Evolutionary conservation across 345 rosid genomes (phyloP), one percentile per base, ranked within the genome.

Genomic region (Crucihimalaya himalaica): DNA sequence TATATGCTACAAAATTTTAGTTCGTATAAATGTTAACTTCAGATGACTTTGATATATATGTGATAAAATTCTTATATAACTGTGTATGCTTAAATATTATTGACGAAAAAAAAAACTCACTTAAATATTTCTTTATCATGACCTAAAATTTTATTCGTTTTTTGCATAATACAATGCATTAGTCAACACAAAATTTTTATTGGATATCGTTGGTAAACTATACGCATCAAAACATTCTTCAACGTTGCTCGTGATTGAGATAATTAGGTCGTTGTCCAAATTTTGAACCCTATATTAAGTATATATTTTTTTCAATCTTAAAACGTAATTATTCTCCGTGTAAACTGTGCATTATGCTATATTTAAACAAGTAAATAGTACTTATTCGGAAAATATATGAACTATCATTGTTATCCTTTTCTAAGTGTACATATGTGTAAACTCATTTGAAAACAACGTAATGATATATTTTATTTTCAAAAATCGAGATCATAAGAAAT

Each of bases 211-310:
- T 70, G 80, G 71, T 70, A 40, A 70, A 76, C 71, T 46, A 70
- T 47, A 70, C 45, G 63, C 80, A 70, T 76, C 80, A 70, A 63
- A 63, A 76, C 80, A 76, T 76, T 76, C 76, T 55, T 63, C 75
- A 63, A 54, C 35, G 6, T 54, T 63, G 66, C 54, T 76, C 19
- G 20, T 55, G 66, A 35, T 35, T 63, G 64, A 55, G 19, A 70
- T 69, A 23, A 76, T 76, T 76, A 69, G 74, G 79, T 69, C 79
- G 79, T 76, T 69, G 75, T 76, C 71, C 35, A 56, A 45, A 45
- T 15, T 23, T 6, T 3, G 2, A 63, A 19, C n/a, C 14, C 52
- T 52, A 12, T 16, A 35, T 48, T 51, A 12, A 52, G 16, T 25
- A 13, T 19, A n/a, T n/a, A n/a, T 5, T 6, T 56, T 14, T n/a